phyloP scores from a whole-genome alignment of 768 basidiomycete species.

The Cystoderma amianthinum region DNA sequence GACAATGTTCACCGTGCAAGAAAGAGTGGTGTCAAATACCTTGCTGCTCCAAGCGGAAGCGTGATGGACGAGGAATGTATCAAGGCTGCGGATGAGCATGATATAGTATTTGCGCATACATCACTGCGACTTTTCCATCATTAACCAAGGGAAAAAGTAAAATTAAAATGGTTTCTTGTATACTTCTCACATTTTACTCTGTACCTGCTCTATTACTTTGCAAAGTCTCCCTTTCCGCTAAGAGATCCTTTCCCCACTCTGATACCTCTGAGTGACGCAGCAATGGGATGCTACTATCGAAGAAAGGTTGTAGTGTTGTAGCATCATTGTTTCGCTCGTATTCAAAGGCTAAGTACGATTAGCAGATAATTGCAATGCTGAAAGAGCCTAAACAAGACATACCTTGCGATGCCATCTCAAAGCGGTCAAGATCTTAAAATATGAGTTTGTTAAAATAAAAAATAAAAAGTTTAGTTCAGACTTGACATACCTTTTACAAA shows the following conservation, averaged over 20 bases:
- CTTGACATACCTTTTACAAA: constrained; percentile 76
- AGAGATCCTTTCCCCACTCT: constrained; percentile 58
- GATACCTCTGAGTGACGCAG: constrained; percentile 68
- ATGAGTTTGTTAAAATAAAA: no score
- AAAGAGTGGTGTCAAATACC: constrained; percentile 88
- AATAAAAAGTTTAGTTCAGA: neutral
- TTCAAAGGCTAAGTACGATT: constrained; percentile 45
- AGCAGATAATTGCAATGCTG: no score
- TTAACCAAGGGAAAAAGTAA: constrained; percentile 24
- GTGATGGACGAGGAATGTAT: constrained; percentile 98
- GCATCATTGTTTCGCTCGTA: constrained; percentile 59
- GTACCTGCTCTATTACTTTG: neutral
- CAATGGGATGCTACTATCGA: constrained; percentile 71
- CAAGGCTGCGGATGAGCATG: constrained; percentile 92
- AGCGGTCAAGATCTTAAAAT: constrained; percentile 67
- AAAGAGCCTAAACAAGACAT: neutral
- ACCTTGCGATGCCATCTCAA: constrained; percentile 89
- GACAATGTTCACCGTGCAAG: constrained; percentile 94
- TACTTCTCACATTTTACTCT: no score
- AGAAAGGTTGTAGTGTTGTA: constrained; percentile 63
- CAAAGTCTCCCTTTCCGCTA: constrained; percentile 35
- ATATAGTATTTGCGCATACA: constrained; percentile 89
- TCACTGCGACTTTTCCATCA: constrained; percentile 87
- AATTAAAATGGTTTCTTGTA: constrained; percentile 4
- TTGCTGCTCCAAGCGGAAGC: constrained; percentile 88